Percentiles rank a stretch among this genome's conserved stretches.
Conservation (phyloP, 352 stramenopile genomes). For the Thraustochytrium striatum region DNA sequence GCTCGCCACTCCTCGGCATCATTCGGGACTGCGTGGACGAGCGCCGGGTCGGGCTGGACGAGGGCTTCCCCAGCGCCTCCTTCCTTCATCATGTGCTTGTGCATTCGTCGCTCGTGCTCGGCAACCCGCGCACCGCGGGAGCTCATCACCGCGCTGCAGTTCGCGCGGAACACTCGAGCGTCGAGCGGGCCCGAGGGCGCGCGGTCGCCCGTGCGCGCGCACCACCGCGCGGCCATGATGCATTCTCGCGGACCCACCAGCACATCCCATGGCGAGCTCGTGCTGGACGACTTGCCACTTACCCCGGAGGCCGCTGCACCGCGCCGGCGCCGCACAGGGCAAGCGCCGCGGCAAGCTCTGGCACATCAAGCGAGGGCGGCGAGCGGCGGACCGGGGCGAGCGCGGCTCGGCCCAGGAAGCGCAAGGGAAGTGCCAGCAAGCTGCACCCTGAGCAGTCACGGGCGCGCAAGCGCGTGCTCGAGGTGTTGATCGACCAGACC, state of each 20-base stretch:
- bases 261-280: too few species aligned
- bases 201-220: background rate
- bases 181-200: background rate
- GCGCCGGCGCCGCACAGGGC: too few species aligned
- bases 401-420: too few species aligned
- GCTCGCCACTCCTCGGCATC: background rate
- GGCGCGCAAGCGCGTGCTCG: conserved; percentile 4
- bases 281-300: too few species aligned
- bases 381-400: too few species aligned
- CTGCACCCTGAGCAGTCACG: too few species aligned
- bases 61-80: background rate
- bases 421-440: too few species aligned
- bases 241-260: background rate
- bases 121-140: background rate
- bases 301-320: too few species aligned
- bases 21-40: conserved; percentile 27
- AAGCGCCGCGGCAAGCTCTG: too few species aligned
- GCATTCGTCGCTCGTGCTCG: background rate
- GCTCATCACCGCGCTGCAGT: conserved; percentile 12
- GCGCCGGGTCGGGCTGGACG: background rate
- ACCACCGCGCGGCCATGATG: background rate
- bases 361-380: too few species aligned
- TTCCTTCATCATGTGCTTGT: conserved; percentile 23
- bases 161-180: background rate
- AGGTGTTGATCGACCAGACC: background rate